These are phyloP conservation scores for Massospora cicadina DNA, from an alignment of 371 early-diverging fungal genomes.

Conservation along the genomic window DNA sequence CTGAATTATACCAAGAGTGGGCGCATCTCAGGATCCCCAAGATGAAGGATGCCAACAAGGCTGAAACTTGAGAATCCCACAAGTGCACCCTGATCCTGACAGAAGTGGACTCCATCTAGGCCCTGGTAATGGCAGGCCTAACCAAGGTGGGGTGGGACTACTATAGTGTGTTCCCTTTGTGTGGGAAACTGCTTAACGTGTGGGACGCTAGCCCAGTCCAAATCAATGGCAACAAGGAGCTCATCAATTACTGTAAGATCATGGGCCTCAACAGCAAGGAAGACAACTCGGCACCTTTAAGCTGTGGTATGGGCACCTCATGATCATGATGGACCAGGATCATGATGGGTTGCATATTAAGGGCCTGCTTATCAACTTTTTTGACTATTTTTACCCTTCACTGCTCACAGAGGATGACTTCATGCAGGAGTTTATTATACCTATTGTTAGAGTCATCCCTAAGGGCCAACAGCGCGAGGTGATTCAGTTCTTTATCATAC, in stretches of 20 bases:
- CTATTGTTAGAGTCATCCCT: conserved; percentile 73
- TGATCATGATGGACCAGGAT: conserved; percentile 99
- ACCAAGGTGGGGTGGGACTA: conserved; percentile 87
- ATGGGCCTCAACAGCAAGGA: conserved; percentile 91
- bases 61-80: conserved; percentile 63
- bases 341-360: too few species aligned
- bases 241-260: conserved; percentile 86
- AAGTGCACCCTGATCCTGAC: conserved; percentile 97
- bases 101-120: conserved; percentile 99
- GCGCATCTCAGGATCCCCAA: conserved; percentile 82
- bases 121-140: too few species aligned
- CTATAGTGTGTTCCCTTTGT: too few species aligned
- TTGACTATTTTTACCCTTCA: too few species aligned
- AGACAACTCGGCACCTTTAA: conserved; percentile 51
- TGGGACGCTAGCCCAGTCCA: too few species aligned
- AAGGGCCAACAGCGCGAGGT: conserved; percentile 38
- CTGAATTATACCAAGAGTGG: conserved; percentile 56
- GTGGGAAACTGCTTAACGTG: too few species aligned
- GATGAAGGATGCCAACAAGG: conserved; percentile 96
- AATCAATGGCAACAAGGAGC: conserved; percentile 83
- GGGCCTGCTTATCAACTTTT: too few species aligned
- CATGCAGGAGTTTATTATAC: conserved; percentile 97
- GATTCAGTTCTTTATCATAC: conserved; percentile 85
- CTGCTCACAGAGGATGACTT: conserved; percentile 92
- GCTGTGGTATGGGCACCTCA: conserved; percentile 94